These are phyloP conservation scores for Moelleriella libera DNA, from an alignment of 2,329 filamentous ascomycete species.

Conservation along the genomic window DNA sequence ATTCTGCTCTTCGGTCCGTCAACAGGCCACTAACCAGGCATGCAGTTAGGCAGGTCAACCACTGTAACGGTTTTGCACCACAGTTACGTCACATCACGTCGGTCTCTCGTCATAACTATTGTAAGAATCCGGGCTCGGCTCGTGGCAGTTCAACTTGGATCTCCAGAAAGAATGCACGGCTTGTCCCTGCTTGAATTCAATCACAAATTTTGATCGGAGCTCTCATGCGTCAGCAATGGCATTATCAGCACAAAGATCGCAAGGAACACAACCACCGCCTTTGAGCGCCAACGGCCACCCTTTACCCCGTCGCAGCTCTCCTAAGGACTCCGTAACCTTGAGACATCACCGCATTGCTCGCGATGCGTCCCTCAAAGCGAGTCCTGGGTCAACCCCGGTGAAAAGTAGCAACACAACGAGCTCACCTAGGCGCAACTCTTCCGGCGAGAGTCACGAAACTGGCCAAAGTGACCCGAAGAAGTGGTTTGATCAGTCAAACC, in stretches of 20 bases:
- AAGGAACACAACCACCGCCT: conserved; percentile 11
- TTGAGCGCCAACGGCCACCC: conserved; percentile 21
- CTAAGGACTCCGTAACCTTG: conserved; percentile 32
- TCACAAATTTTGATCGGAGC: background rate
- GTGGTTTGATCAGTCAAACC: conserved; percentile 41
- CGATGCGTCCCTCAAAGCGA: conserved; percentile 21
- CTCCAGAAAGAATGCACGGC: background rate
- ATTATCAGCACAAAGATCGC: conserved; percentile 9
- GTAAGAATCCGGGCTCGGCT: background rate
- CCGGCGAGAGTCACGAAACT: conserved; percentile 34
- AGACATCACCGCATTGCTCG: conserved; percentile 29
- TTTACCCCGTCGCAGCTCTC: conserved; percentile 27
- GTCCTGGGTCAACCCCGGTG: conserved; percentile 10
- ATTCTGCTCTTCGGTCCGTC: background rate
- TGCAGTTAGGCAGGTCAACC: background rate
- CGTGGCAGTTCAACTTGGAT: background rate
- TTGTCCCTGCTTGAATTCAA: background rate
- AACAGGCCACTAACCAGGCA: background rate
- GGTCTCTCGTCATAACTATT: background rate
- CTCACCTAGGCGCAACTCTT: conserved; percentile 24
- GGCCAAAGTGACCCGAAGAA: conserved; percentile 33
- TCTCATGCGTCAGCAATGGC: conserved; percentile 15
- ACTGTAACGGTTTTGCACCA: background rate
- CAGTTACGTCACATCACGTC: conserved; percentile 1
- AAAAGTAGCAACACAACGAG: conserved; percentile 7